phyloP scores from a whole-genome alignment of 176 grass and related monocot genomes.

The bread wheat (Triticum aestivum) region DNA sequence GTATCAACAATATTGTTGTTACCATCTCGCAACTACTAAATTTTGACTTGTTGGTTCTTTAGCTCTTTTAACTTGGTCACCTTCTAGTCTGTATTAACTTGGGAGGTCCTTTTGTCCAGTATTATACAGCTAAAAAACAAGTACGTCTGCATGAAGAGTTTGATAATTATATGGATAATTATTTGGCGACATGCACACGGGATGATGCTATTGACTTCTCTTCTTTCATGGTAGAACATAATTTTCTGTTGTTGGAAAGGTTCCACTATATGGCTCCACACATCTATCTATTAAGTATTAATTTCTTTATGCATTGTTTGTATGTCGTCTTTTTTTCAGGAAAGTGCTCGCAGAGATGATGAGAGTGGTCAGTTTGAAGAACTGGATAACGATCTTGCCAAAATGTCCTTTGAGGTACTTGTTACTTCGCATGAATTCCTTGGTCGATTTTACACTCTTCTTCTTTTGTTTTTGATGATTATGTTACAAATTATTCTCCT shows the following conservation, averaged over 20 bases:
- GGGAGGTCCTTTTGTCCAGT: neutral
- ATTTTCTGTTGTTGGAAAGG: neutral
- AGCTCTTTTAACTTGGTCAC: neutral
- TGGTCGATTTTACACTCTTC: neutral
- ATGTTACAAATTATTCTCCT: neutral
- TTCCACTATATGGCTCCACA: neutral
- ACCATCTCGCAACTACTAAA: neutral
- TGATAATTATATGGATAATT: neutral
- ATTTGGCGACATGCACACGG: neutral
- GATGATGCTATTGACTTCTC: neutral
- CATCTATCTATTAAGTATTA: neutral
- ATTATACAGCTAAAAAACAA: neutral
- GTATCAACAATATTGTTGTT: neutral
- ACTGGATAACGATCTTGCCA: neutral
- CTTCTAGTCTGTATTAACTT: neutral
- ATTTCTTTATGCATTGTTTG: neutral
- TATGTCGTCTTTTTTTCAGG: neutral
- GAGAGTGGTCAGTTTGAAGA: neutral
- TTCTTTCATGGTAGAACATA: neutral
- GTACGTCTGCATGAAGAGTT: neutral
- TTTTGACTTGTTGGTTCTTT: neutral
- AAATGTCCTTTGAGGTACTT: conserved; percentile 23
- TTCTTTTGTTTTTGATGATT: neutral
- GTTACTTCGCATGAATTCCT: neutral
- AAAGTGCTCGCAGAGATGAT: neutral